Base-by-base conservation (phyloP, 306 rosid genomes). In the Lathyrus aphaca region DNA sequence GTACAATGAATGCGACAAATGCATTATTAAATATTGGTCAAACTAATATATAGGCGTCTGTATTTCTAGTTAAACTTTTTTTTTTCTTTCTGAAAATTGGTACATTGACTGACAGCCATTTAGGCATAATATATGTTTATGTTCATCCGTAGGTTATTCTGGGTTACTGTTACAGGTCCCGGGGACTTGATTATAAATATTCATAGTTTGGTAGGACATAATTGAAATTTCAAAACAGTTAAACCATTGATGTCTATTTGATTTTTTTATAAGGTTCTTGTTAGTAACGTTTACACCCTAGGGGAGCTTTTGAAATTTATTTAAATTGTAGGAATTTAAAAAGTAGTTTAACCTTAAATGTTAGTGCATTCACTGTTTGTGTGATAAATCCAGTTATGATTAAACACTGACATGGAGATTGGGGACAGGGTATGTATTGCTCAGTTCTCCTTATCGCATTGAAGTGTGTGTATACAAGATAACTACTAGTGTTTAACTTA, bases 1-100 rank as follows among this genome's bases (percentile, higher is more conserved):
- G 1, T 60, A 30, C 35, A 70, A 81, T 56, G 46, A 65, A 43
- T 62, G 55, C 14, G 6, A 62, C 44, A 39, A 49, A 64, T 68
- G 27, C 45, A 30, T 37, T 55, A 29, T 35, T 53, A 45, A 53
- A 54, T 72, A 55, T 66, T 61, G 29, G 50, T 50, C 53, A 77
- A 54, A 55, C 64, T 25, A 19, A 49, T 40, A 4, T 53, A 15
- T 42, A 40, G 64, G 54, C 43, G 3, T 10, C 60, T 43, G 17
- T 43, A 66, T 68, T 66, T 65, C 16, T 66, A 29, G n/a, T 15
- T 42, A 14, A 25, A 42, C 55, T 69, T 62, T 51, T 25, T 3
- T 25, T 3, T 25, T 3, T 25, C 0, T 25, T n/a, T n/a, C n/a
- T 25, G 29, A 25, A 18, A 51, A 48, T 32, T 56, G 29, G 19